Percentiles rank a stretch among this genome's conserved stretches.
Evolutionary conservation across 495 filamentous ascomycete genomes (phyloP).

Genomic region (Emericellopsis terricola): DNA sequence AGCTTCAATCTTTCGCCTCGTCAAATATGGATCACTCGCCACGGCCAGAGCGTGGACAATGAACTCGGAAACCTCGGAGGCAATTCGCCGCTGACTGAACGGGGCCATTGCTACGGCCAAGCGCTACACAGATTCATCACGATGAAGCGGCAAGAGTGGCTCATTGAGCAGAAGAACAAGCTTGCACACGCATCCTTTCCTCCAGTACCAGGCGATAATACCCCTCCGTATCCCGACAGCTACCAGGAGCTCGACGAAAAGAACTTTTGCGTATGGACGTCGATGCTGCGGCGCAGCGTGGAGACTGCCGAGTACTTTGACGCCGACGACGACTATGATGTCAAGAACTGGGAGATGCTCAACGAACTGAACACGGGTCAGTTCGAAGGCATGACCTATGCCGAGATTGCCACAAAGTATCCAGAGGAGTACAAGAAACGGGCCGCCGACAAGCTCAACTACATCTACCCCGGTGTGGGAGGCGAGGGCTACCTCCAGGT

Average conservation of each 20-base stretch:
- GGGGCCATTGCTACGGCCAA: conserved; percentile 52
- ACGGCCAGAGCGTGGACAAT: conserved; percentile 77
- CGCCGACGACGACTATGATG: conserved; percentile 90
- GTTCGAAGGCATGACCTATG: conserved; percentile 90
- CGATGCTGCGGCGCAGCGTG: conserved; percentile 78
- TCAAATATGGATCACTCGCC: conserved; percentile 95
- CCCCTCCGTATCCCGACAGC: conserved; percentile 84
- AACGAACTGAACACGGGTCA: conserved; percentile 86
- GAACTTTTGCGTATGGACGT: conserved; percentile 97
- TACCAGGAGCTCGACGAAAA: conserved; percentile 44
- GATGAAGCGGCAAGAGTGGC: conserved; percentile 55
- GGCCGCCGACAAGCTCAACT: conserved; percentile 67
- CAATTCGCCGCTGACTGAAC: conserved; percentile 61
- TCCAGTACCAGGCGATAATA: conserved; percentile 71
- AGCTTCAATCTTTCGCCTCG: conserved; percentile 92
- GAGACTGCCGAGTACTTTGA: conserved; percentile 71
- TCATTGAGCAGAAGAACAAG: conserved; percentile 57
- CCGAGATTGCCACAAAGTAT: conserved; percentile 58
- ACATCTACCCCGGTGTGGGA: conserved; percentile 86
- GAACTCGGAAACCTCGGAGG: conserved; percentile 65
- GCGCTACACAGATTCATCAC: conserved; percentile 63
- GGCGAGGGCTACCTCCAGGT: conserved; percentile 95
- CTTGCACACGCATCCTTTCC: conserved; percentile 55
- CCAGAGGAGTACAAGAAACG: conserved; percentile 64
- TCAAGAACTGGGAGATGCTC: conserved; percentile 96